Evolutionary conservation across 2,329 filamentous ascomycete genomes (phyloP).

Genomic region (Apiospora rasikravindrae): DNA sequence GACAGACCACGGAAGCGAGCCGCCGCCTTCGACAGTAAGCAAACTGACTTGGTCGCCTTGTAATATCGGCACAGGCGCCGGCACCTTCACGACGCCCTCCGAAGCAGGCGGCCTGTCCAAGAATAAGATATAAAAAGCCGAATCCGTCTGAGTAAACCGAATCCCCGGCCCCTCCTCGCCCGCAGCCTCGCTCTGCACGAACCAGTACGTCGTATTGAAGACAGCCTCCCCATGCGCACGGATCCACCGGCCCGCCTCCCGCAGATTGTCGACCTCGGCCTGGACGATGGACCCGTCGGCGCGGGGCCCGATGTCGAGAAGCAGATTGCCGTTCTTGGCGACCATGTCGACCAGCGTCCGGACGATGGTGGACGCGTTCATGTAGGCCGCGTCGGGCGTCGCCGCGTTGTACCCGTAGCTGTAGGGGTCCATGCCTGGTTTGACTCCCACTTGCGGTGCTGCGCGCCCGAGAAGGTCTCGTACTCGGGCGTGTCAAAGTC

Average conservation of each 20-base stretch:
- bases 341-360: conserved; percentile 56
- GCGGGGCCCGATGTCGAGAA: conserved; percentile 58
- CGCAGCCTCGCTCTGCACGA: conserved; percentile 49
- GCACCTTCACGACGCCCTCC: not conserved
- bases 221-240: conserved; percentile 55
- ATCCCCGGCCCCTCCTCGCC: conserved; percentile 34
- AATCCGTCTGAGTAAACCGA: conserved; percentile 52
- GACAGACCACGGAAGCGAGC: not conserved
- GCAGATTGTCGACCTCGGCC: conserved; percentile 50
- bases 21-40: not conserved
- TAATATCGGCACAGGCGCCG: not conserved
- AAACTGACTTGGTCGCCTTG: not conserved
- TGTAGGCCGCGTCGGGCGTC: conserved; percentile 51
- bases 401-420: conserved; percentile 61
- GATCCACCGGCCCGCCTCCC: conserved; percentile 57
- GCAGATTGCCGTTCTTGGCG: conserved; percentile 59
- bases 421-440: conserved; percentile 62
- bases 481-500: conserved; percentile 66
- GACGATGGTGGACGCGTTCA: conserved; percentile 54
- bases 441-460: conserved; percentile 61
- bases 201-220: conserved; percentile 61
- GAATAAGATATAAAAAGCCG: conserved; percentile 52
- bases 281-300: conserved; percentile 57
- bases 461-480: conserved; percentile 50
- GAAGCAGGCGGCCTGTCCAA: not conserved